Conservation (phyloP, 768 basidiomycete genomes). For the Chalciporus chontae region DNA sequence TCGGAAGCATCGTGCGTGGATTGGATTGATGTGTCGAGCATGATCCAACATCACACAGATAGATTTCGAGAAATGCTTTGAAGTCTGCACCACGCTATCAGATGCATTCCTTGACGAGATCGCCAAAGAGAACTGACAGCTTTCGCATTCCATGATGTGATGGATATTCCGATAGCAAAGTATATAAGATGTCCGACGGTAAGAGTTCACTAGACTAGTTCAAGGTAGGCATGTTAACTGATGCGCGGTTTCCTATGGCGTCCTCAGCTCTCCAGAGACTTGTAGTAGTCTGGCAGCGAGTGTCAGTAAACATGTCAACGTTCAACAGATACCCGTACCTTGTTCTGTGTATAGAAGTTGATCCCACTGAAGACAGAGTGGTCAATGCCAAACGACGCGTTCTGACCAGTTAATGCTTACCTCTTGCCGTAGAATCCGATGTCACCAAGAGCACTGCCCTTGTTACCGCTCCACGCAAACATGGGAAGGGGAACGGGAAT, state of each 20-base stretch:
- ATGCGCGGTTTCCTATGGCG: constrained; percentile 72
- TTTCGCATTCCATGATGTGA: neutral
- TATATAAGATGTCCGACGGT: neutral
- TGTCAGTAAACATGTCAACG: constrained; percentile 2
- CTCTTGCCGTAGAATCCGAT: constrained; percentile 90
- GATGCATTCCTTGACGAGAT: constrained; percentile 78
- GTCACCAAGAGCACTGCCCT: constrained; percentile 81
- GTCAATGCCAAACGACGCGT: neutral
- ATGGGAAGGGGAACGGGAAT: constrained; percentile 91
- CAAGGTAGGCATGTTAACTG: constrained; percentile 84
- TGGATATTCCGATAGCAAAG: neutral
- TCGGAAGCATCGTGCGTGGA: constrained; percentile 56
- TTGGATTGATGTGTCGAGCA: constrained; percentile 4
- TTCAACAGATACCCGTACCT: constrained; percentile 42
- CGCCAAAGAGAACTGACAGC: constrained; percentile 29
- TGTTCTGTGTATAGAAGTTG: constrained; percentile 96
- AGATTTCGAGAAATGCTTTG: constrained; percentile 75
- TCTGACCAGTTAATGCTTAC: constrained; percentile 32
- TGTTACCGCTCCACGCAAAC: constrained; percentile 98
- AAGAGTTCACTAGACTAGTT: constrained; percentile 22
- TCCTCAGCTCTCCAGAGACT: constrained; percentile 91
- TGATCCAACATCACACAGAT: constrained; percentile 34
- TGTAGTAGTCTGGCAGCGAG: constrained; percentile 68
- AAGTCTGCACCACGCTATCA: constrained; percentile 70
- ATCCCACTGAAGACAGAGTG: constrained; percentile 53